Evolutionary conservation across 1,284 basidiomycete genomes (phyloP), one percentile per base, ranked within the genome.

Genomic region (Takashimella tepidaria): DNA sequence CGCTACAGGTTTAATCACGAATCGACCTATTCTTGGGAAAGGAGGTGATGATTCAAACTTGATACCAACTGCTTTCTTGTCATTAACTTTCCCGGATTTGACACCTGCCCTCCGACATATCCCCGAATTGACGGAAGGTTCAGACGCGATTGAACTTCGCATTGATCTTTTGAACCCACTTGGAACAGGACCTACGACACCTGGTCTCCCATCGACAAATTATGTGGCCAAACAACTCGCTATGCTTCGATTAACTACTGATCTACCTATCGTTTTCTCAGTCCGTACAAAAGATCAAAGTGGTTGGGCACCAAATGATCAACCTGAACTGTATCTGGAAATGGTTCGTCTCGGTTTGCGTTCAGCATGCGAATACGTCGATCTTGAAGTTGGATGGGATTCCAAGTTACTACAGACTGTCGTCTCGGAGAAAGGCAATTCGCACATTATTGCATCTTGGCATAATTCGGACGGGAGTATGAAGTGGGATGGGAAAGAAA

Each of bases 401-500:
- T 80, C 84, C 55, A 79, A 82, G 49, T 69, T 79, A 45, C 83
- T 92, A 50, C 79, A 80, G 20, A 79, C 82, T 1, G 77, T 98
- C 48, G 74, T 80, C 24, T 69, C 79, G 2, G 77, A 76, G 50
- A 92, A 92, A 72, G 86, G 89, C 0, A 70, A 79, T 42, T 86
- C 88, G 0, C 81, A 87, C 64, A 84, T 98, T 66, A 86, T 99
- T 55, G 89, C 91, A 0, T 96, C 92, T 10, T 95, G 86, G 84
- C 93, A 98, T 71, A 92, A 99, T 69, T 92, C 88, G 85, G 85
- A 83, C 41, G 93, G 95, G 2, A 78, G 80, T 20, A 81, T 96
- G 78, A 83, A 83, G 59, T 99, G 95, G 95, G 81, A 84, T 59
- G 80, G 85, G 11, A 72, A 81, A 3, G 73, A 80, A 23, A 84